Conservation (phyloP, 2,329 filamentous ascomycete species). For the Pseudovirgaria hyperparasitica region DNA sequence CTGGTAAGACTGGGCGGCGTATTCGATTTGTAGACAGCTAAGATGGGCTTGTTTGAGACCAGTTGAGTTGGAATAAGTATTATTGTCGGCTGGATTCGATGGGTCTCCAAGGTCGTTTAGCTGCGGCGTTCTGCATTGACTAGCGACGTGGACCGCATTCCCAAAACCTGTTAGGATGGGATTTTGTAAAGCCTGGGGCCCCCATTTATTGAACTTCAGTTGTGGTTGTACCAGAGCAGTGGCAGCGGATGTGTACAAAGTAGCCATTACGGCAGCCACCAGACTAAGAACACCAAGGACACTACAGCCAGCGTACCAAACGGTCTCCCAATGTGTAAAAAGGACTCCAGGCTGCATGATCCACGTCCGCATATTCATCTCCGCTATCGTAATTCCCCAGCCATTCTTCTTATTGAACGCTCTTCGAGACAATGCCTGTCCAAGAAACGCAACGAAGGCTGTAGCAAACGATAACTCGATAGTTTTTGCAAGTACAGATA, state of each 20-base stretch:
- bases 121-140: slow-evolving; percentile 51
- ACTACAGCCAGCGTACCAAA: slow-evolving; percentile 51
- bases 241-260: slow-evolving; percentile 65
- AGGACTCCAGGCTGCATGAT: slow-evolving; percentile 51
- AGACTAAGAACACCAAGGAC: slow-evolving; percentile 53
- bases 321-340: slow-evolving; percentile 53
- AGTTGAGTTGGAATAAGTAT: slow-evolving; percentile 33
- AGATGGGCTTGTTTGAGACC: too few species aligned
- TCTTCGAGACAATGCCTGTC: slow-evolving; percentile 60
- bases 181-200: slow-evolving; percentile 39
- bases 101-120: slow-evolving; percentile 25
- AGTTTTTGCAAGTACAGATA: slow-evolving; percentile 59
- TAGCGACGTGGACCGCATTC: slow-evolving; percentile 44
- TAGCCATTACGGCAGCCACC: slow-evolving; percentile 50
- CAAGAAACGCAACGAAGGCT: slow-evolving; percentile 60
- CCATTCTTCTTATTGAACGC: slow-evolving; percentile 46
- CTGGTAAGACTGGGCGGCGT: slow-evolving; percentile 56
- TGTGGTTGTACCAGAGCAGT: slow-evolving; percentile 63
- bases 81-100: too few species aligned
- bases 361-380: slow-evolving; percentile 69
- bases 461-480: slow-evolving; percentile 71
- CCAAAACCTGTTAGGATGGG: slow-evolving; percentile 50
- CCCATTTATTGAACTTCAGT: slow-evolving; percentile 45
- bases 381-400: slow-evolving; percentile 57
- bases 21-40: slow-evolving; percentile 58